Conservation (phyloP, 176 grass and related monocot species). For the Otatea glauca region DNA sequence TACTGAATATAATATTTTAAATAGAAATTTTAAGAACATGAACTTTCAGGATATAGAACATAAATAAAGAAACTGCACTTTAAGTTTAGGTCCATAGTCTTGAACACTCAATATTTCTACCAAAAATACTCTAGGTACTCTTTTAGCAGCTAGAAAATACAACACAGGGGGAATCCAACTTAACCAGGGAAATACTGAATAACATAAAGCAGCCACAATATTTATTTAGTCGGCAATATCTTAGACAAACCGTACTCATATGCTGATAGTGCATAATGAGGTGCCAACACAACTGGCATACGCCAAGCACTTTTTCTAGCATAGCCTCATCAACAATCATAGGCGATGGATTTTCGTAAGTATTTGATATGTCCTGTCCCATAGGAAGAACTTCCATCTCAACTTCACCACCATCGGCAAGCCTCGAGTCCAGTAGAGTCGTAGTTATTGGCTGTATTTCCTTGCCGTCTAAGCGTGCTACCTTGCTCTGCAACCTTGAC, state of each 20-base stretch:
- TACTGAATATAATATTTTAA: no score
- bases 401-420: conserved; percentile 83
- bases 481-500: conserved; percentile 88
- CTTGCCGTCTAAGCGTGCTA: conserved; percentile 60
- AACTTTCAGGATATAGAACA: no score
- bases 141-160: no score
- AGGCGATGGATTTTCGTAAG: conserved; percentile 61
- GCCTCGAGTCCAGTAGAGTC: conserved; percentile 70
- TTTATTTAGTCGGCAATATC: conserved; percentile 48
- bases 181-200: no score
- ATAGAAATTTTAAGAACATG: no score
- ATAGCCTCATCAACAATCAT: conserved; percentile 83
- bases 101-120: no score
- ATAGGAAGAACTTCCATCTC: conserved; percentile 99
- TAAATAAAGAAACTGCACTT: no score
- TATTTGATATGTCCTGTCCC: conserved; percentile 85
- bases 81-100: no score
- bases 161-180: no score
- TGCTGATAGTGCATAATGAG: conserved; percentile 19
- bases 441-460: conserved; percentile 75
- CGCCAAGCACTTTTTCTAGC: conserved; percentile 99
- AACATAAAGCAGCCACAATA: no score
- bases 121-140: no score
- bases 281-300: conserved; percentile 54
- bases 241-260: conserved; percentile 38